Conservation (phyloP, 495 filamentous ascomycete species). For the Astrocystis sublimbata region DNA sequence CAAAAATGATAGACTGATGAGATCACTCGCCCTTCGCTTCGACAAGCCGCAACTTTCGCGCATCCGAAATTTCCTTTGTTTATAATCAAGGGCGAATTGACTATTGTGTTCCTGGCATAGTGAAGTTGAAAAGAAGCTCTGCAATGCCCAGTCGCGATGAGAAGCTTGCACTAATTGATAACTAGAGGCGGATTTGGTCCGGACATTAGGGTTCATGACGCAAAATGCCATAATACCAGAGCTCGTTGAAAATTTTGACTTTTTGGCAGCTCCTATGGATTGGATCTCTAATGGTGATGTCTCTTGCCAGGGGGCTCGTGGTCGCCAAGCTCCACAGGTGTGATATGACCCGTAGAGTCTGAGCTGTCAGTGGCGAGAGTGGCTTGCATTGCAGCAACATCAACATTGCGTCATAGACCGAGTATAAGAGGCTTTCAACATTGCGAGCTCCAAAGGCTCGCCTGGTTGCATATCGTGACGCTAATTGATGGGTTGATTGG, state of each 20-base stretch:
- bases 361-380: not conserved
- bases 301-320: not conserved
- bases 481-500: not conserved
- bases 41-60: not conserved
- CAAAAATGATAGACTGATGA: slow-evolving; percentile 5
- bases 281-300: slow-evolving; percentile 14
- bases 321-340: not conserved
- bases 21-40: not conserved
- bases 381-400: not conserved
- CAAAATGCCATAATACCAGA: not conserved
- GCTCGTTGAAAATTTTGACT: not conserved
- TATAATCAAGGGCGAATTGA: not conserved
- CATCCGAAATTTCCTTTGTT: not conserved
- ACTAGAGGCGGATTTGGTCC: not conserved
- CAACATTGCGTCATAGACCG: slow-evolving; percentile 1
- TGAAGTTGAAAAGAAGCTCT: not conserved
- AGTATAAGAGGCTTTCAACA: not conserved
- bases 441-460: not conserved
- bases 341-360: not conserved
- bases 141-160: not conserved
- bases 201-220: not conserved
- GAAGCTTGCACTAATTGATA: not conserved
- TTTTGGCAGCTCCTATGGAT: slow-evolving; percentile 1
- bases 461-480: not conserved
- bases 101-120: not conserved